Conservation (phyloP, 164 flowering plant species). For the Vitis rotundifolia region DNA sequence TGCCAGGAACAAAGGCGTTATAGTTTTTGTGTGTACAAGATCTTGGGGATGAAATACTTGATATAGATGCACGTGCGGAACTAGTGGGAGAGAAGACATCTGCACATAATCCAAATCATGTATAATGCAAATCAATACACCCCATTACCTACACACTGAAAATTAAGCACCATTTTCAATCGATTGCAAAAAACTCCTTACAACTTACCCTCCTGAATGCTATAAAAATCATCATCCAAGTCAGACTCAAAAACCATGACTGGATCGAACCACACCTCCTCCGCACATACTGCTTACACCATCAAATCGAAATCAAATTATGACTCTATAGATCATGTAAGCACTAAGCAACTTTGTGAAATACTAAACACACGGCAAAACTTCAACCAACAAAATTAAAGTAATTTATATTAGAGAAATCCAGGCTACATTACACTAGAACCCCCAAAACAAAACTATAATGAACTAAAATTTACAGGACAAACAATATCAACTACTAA, state of each 20-base stretch:
- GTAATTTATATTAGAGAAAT: too few relatives aligned
- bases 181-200: too few relatives aligned
- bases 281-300: constrained; percentile 19
- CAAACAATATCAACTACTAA: too few relatives aligned
- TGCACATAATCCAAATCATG: constrained; percentile 10
- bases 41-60: constrained; percentile 20
- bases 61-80: constrained; percentile 19
- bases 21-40: constrained; percentile 3
- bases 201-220: constrained; percentile 37
- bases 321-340: not conserved
- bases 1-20: constrained; percentile 2
- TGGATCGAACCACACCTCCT: constrained; percentile 36
- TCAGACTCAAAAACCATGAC: constrained; percentile 36
- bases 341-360: not conserved
- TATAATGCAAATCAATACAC: not conserved
- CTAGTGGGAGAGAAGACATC: constrained; percentile 25
- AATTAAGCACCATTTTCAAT: not conserved
- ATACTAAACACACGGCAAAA: too few relatives aligned
- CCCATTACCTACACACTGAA: not conserved
- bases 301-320: not conserved
- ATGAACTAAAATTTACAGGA: too few relatives aligned
- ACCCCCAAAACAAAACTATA: too few relatives aligned
- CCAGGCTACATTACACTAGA: too few relatives aligned
- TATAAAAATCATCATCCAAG: constrained; percentile 40
- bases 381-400: too few relatives aligned